Percentiles rank a stretch among this genome's conserved stretches.
phyloP scores from a whole-genome alignment of 805 yeast genomes.

The Clavispora vitiphila region DNA sequence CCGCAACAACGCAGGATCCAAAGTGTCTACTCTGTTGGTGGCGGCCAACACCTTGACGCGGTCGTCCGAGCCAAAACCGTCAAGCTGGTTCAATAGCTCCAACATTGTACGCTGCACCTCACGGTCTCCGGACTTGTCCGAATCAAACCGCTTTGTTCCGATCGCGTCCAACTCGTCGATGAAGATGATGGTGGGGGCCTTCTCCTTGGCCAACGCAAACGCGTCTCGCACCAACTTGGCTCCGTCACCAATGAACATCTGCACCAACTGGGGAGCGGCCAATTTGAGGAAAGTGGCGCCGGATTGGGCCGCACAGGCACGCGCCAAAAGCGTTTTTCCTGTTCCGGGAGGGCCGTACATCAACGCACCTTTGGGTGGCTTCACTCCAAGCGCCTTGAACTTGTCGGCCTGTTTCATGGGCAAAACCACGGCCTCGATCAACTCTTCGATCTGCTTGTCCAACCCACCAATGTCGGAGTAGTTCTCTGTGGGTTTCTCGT shows the following conservation, averaged over 20 bases:
- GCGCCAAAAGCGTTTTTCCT: conserved; percentile 19
- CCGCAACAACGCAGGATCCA: conserved; percentile 20
- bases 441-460: conserved; percentile 40
- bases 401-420: conserved; percentile 20
- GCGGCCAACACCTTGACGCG: conserved; percentile 42
- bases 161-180: conserved; percentile 20
- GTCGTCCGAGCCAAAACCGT: conserved; percentile 18
- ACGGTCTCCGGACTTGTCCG: conserved; percentile 18
- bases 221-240: conserved; percentile 20
- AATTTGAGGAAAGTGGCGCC: conserved; percentile 19
- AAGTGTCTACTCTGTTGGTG: conserved; percentile 18
- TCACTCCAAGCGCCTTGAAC: conserved; percentile 17
- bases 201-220: conserved; percentile 19
- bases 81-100: conserved; percentile 20
- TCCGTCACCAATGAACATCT: conserved; percentile 20
- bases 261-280: conserved; percentile 20
- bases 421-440: conserved; percentile 20
- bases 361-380: conserved; percentile 20
- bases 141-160: conserved; percentile 19
- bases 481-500: conserved; percentile 96
- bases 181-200: conserved; percentile 19
- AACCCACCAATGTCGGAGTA: conserved; percentile 97
- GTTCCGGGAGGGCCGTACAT: conserved; percentile 22
- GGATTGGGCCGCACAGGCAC: conserved; percentile 19
- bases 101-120: conserved; percentile 20